phyloP scores from a whole-genome alignment of 1,284 basidiomycete genomes.

The Mrakiaceae sp. region DNA sequence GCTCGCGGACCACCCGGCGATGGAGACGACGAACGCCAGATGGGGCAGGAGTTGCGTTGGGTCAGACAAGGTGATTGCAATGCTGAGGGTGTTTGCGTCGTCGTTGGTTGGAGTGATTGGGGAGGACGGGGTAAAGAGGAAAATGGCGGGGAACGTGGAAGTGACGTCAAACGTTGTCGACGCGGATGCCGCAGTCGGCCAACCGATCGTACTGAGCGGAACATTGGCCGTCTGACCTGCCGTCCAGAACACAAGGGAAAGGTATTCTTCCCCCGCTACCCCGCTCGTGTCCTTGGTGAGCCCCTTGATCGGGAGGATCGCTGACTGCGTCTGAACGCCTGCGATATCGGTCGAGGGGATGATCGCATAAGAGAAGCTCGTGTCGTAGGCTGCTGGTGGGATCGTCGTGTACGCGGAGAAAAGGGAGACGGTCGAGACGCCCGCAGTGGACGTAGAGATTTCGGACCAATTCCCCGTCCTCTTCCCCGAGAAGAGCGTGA shows the following conservation, averaged over 20 bases:
- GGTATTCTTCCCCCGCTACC: constrained; percentile 38
- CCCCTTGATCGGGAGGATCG: constrained; percentile 28
- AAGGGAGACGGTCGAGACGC: constrained; percentile 44
- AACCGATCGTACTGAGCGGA: constrained; percentile 39
- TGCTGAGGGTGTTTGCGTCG: background rate
- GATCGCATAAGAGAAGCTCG: constrained; percentile 43
- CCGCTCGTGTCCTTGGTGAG: constrained; percentile 28
- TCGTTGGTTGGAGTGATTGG: background rate
- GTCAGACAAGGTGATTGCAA: background rate
- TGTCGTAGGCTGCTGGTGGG: constrained; percentile 3
- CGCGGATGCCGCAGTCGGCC: background rate
- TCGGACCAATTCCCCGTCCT: constrained; percentile 50
- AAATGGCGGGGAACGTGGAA: background rate
- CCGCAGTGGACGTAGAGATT: constrained; percentile 50
- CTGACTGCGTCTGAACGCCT: background rate
- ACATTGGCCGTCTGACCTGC: constrained; percentile 36
- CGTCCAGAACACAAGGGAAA: constrained; percentile 40
- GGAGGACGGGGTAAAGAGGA: background rate
- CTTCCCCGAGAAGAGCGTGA: constrained; percentile 40
- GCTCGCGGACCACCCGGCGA: background rate
- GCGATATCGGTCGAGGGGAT: constrained; percentile 40
- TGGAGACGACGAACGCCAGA: background rate
- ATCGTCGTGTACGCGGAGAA: constrained; percentile 45
- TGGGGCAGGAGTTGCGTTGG: background rate
- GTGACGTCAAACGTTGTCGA: background rate